Base-by-base conservation (phyloP, 495 filamentous ascomycete genomes). In the Chaetomium tenue region DNA sequence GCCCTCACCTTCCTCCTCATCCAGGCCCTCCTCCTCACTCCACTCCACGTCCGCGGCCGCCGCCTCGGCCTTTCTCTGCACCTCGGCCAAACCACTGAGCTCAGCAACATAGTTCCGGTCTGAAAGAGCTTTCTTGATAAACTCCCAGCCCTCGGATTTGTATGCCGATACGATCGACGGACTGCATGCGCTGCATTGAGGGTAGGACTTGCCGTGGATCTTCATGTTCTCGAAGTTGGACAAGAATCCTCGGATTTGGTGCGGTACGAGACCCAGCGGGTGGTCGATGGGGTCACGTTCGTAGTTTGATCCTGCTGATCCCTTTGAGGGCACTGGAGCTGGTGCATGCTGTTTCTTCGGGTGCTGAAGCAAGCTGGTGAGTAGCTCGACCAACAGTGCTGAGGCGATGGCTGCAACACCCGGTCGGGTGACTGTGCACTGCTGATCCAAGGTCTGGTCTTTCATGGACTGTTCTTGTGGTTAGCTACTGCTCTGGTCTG, bases 391-490 rank as follows among this genome's bases (percentile, higher is more conserved):
- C 16, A 97, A 82, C n/a, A 94, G 82, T 33, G 92, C 91, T 18
- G 93, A 96, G 20, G 94, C 94, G 66, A 97, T 92, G 12, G 91
- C 86, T 57, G 94, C 93, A 46, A 96, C 86, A 9, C 93, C 94
- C 18, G 94, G 94, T 9, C 94, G 87, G 30, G 94, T 98, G 37
- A 98, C 94, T 0, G 94, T 98, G 76, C 94, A 98, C 78, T 98
- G 94, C 72, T 98, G 94, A 71, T 98, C 94, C 5, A 98, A 86
- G 1, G 94, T 98, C 71, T 90, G 88, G 70, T 96, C 91, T 70
- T 92, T 93, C 71, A 96, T 80, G 26, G 93, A 97, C 91, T 95
- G 66, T 61, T n/a, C 51, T n/a, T 25, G 50, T 53, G 73, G 33
- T 89, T 66, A 88, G 84, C 28, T 52, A 37, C 33, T 39, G 58